phyloP scores from a whole-genome alignment of 2,329 filamentous ascomycete species.

The Calonectria hongkongensis region DNA sequence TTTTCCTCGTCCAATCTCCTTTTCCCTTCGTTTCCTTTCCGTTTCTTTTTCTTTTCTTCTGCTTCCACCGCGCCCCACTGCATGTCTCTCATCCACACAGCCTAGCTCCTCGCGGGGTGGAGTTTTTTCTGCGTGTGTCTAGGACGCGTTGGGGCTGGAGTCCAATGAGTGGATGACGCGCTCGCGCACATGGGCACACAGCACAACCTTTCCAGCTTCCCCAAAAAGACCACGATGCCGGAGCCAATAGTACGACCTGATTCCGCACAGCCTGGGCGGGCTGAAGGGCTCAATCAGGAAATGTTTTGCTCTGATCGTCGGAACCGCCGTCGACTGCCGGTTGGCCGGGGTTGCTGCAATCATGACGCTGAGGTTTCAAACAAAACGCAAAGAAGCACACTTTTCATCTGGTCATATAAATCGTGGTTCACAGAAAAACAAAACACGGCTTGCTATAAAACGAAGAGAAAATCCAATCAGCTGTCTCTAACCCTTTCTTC shows the following conservation, averaged over 20 bases:
- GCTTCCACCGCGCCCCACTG: background rate
- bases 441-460: background rate
- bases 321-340: slow-evolving; percentile 17
- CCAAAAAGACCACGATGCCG: slow-evolving; percentile 6
- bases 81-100: slow-evolving; percentile 10
- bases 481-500: background rate
- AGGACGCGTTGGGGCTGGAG: slow-evolving; percentile 36
- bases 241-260: slow-evolving; percentile 29
- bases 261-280: slow-evolving; percentile 31
- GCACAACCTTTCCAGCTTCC: slow-evolving; percentile 5
- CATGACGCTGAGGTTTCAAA: slow-evolving; percentile 16
- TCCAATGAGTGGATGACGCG: slow-evolving; percentile 34
- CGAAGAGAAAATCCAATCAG: background rate
- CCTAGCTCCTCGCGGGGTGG: slow-evolving; percentile 23
- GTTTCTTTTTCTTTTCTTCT: slow-evolving; percentile 12
- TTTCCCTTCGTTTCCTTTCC: too few species aligned
- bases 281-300: slow-evolving; percentile 30
- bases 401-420: background rate
- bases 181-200: slow-evolving; percentile 29
- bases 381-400: slow-evolving; percentile 2
- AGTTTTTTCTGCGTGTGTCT: slow-evolving; percentile 21
- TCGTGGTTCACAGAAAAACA: background rate
- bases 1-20: too few species aligned
- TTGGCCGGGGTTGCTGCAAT: slow-evolving; percentile 20
- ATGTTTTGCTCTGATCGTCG: slow-evolving; percentile 24